Base-by-base conservation (phyloP, 495 filamentous ascomycete genomes). In the Aspergillus kassunensis region DNA sequence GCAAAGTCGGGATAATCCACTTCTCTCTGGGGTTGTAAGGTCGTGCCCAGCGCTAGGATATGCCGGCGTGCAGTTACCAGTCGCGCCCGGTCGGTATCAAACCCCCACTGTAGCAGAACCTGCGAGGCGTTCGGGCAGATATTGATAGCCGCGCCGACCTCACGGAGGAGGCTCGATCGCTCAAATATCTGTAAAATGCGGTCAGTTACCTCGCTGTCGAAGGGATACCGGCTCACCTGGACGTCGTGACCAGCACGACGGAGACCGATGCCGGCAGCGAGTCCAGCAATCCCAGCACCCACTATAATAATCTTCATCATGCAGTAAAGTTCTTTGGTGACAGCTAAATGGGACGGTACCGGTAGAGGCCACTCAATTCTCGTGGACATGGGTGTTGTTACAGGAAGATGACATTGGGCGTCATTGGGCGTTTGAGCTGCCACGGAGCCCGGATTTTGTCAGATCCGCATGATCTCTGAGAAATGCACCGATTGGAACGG, bases 121-220 rank as follows among this genome's bases (percentile, higher is more conserved):
- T 33, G 40, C 0, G 21, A 27, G 0, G 41, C 50, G 18, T 53
- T 53, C 7, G 50, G 50, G 33, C 50, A 44, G 23, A 53, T 13
- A 11, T 53, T 44, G 20, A 53, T 45, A 0, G 50, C 50, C 1
- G 50, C 50, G n/a, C 50, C 50, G n/a, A 45, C 23, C 12, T 53
- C 50, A 21, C 42, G 41, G 33, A 43, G 39, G 13, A 51, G 29
- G 30, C 37, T 43, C 3, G 49, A 51, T 0, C 49, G 49, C n/a
- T 51, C 49, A n/a, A 35, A 51, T 16, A 51, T 31, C 49, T 51
- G n/a, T 0, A 0, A 5, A 6, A 0, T 11, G n/a, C 7, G n/a
- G 25, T 41, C 15, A 41, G 47, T 5, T 20, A 33, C 2, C 6
- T 6, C 15, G 19, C 7, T 3, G 1, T 11, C 8, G 20, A 2